Evolutionary conservation across 306 rosid species (phyloP), one percentile per base, ranked within the genome.

Genomic region (Datisca glomerata): DNA sequence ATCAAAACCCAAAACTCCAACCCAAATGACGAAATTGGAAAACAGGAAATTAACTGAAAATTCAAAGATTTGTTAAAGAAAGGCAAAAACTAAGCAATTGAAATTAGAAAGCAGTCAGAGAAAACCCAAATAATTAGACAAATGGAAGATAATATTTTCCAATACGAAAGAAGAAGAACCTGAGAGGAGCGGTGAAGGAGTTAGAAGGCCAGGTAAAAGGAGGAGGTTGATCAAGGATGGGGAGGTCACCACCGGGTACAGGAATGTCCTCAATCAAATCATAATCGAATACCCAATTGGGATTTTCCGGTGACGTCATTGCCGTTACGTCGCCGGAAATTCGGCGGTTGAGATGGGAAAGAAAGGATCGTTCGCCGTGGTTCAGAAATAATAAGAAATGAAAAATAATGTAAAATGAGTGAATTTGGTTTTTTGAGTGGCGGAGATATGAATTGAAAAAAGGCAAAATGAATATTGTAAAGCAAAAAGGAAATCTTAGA

Each of bases 271-370:
- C 93, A 6, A 76, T 51, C 43, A 66, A 42, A 37, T 61, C 72
- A 46, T 69, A 80, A 61, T 85, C 93, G 39, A 73, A 56, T 16
- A 53, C 55, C 86, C 81, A 76, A 45, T 56, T 61, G 51, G 71
- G 45, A 52, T 66, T 57, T 47, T 32, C 76, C 28, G 54, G 55
- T 28, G 79, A 72, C 13, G 41, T 60, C 85, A 80, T 75, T 23
- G 12, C 21, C 15, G 21, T 24, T 3, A 3, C 22, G 24, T 2
- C 2, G 57, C 65, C 38, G 47, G 68, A 56, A 53, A 20, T 34
- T 49, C 23, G 12, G 51, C n/a, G n/a, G n/a, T n/a, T n/a, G n/a
- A n/a, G n/a, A n/a, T n/a, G n/a, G n/a, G n/a, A n/a, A n/a, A n/a
- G n/a, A n/a, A n/a, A n/a, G n/a, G n/a, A n/a, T n/a, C n/a, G n/a